These are phyloP conservation scores for Anthracocystis setariae DNA, from an alignment of 1,284 basidiomycete genomes.

Conservation along the genomic window DNA sequence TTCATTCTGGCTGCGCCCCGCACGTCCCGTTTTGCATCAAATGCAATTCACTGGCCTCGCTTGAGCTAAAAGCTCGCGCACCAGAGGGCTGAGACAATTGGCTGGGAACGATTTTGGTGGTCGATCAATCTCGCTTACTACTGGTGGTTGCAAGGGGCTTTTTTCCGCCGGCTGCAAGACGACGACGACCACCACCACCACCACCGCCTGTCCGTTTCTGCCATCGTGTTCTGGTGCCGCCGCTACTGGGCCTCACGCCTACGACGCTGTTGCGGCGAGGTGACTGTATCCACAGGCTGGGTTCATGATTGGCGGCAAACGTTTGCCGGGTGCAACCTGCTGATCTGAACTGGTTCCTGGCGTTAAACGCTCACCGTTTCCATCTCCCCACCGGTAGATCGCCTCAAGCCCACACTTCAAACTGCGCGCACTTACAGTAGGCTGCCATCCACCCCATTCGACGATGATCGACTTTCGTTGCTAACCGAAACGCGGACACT, in stretches of 20 bases:
- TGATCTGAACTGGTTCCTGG: constrained; percentile 11
- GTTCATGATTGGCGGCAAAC: not conserved
- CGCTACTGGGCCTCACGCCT: too few species aligned
- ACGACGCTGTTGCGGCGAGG: too few species aligned
- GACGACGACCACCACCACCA: too few species aligned
- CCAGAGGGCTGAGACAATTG: not conserved
- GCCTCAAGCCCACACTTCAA: too few species aligned
- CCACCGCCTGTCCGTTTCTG: constrained; percentile 21
- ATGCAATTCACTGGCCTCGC: not conserved
- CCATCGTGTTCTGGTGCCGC: constrained; percentile 1
- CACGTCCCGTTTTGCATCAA: not conserved
- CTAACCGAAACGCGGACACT: not conserved
- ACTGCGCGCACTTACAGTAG: too few species aligned
- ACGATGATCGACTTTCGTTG: too few species aligned
- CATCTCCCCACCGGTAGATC: not conserved
- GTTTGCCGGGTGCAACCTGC: constrained; percentile 1
- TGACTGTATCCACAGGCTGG: not conserved
- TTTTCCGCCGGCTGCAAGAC: constrained; percentile 1
- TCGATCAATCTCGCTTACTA: not conserved
- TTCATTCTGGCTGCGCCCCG: not conserved
- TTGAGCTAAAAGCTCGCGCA: not conserved
- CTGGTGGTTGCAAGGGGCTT: not conserved
- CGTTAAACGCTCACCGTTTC: constrained; percentile 1
- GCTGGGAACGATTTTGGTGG: not conserved
- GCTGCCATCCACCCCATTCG: too few species aligned